Evolutionary conservation across 306 rosid species (phyloP).

Genomic region (Ziziphus jujuba): DNA sequence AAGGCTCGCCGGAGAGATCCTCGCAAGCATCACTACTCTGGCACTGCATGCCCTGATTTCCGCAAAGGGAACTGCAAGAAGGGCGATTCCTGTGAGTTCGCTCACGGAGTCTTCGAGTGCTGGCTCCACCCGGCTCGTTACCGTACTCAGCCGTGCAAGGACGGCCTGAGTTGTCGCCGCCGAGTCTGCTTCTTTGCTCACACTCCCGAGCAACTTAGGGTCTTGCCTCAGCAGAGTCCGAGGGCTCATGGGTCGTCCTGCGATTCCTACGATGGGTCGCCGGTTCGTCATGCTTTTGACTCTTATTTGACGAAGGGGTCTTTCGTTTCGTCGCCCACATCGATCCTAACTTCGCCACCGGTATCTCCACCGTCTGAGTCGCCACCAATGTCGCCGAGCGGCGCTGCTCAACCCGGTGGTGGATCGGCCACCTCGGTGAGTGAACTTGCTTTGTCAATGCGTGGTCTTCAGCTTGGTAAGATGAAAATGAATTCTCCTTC

Average conservation of each 20-base stretch:
- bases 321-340: slow-evolving; percentile 56
- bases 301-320: slow-evolving; percentile 13
- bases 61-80: slow-evolving; percentile 64
- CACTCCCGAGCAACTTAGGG: slow-evolving; percentile 69
- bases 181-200: slow-evolving; percentile 92
- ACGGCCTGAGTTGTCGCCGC: slow-evolving; percentile 64
- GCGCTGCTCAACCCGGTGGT: slow-evolving; percentile 21
- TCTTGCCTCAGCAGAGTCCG: slow-evolving; percentile 35
- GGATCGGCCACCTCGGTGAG: slow-evolving; percentile 26
- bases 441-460: slow-evolving; percentile 48
- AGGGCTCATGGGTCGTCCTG: slow-evolving; percentile 20
- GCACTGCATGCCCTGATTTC: slow-evolving; percentile 67
- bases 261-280: slow-evolving; percentile 34
- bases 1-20: slow-evolving; percentile 95
- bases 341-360: slow-evolving; percentile 52
- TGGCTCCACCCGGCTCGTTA: slow-evolving; percentile 96
- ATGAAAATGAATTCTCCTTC: slow-evolving; percentile 27
- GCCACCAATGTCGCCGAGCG: slow-evolving; percentile 50
- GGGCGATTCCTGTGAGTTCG: slow-evolving; percentile 78
- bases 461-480: slow-evolving; percentile 37
- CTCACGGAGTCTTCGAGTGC: slow-evolving; percentile 93
- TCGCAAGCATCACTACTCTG: slow-evolving; percentile 65
- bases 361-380: slow-evolving; percentile 46
- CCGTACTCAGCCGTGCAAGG: slow-evolving; percentile 87
- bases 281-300: slow-evolving; percentile 23